These are phyloP conservation scores for Diplodia corticola DNA, from an alignment of 2,329 filamentous ascomycete genomes.

Conservation along the genomic window DNA sequence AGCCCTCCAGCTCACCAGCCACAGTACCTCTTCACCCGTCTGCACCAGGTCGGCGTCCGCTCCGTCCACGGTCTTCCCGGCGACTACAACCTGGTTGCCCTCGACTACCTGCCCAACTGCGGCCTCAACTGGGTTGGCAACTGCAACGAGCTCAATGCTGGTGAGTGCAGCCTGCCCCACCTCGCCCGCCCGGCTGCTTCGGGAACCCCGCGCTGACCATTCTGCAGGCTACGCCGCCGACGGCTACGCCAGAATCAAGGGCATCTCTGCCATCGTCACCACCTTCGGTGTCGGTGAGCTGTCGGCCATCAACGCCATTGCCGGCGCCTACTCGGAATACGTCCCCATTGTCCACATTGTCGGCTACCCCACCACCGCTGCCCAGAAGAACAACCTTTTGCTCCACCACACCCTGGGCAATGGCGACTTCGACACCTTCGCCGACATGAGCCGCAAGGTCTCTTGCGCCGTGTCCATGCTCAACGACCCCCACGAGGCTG, in stretches of 20 bases:
- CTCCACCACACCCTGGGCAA: constrained; percentile 52
- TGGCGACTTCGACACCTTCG: constrained; percentile 79
- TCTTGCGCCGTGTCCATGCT: constrained; percentile 72
- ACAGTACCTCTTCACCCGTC: constrained; percentile 52
- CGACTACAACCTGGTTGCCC: constrained; percentile 50
- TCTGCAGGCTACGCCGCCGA: constrained; percentile 48
- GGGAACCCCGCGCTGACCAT: constrained; percentile 24
- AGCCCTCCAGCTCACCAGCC: constrained; percentile 24
- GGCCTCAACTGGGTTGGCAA: constrained; percentile 62
- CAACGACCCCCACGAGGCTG: constrained; percentile 67
- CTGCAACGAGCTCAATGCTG: constrained; percentile 62
- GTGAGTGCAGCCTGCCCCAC: constrained; percentile 33
- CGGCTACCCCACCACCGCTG: constrained; percentile 45
- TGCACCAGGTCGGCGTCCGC: constrained; percentile 51
- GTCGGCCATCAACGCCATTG: constrained; percentile 49
- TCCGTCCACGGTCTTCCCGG: constrained; percentile 56
- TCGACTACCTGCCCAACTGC: constrained; percentile 58
- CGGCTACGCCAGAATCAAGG: constrained; percentile 50
- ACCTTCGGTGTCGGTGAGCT: constrained; percentile 53
- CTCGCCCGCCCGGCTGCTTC: constrained; percentile 22
- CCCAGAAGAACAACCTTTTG: constrained; percentile 44
- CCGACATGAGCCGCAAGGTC: constrained; percentile 72
- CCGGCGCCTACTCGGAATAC: constrained; percentile 50
- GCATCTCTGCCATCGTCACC: constrained; percentile 48
- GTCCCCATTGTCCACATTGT: constrained; percentile 52